Evolutionary conservation across 805 yeast genomes (phyloP), one percentile per base, ranked within the genome.

Genomic region (Teunomyces aglyptinius): DNA sequence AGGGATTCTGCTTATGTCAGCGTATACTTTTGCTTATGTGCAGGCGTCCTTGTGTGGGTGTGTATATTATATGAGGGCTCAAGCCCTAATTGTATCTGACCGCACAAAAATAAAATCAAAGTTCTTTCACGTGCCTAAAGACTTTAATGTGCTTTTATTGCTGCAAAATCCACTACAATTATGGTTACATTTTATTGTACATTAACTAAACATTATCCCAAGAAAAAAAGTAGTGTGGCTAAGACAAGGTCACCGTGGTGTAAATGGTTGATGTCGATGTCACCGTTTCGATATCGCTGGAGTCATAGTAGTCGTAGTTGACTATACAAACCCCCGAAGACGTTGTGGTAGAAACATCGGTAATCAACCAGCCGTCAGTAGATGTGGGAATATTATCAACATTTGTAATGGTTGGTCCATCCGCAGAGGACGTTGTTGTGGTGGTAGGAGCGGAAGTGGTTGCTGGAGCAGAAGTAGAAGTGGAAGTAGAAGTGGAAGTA

Each of bases 221-320:
- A 32, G 41, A 20, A 4, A 28, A 38, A 32, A 13, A 20, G 24
- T n/a, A 20, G 8, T 5, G 38, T 33, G 42, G 26, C 41, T 38
- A 51, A n/a, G 45, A 43, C 26, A 28, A 29, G 22, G 77, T 65
- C 32, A 72, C 62, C 3, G 77, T 65, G 5, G 64, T 52, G 48
- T 60, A 58, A 24, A 68, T 48, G 19, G 75, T 64, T n/a, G 70
- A 53, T 5, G 75, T 64, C 16, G 72, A 60, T 10, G 78, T 71
- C 24, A 66, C 59, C 12, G 75, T 70, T 19, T 47, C 51, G 15
- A 43, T 44, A 43, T 59, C 66, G 22, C 54, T 59, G 44, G 61
- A 62, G 48, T 53, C 45, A 59, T 66, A 64, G 63, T 69, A 65
- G 58, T 67, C 68, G 57, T 64, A 64, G 58, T 66, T 59, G 43